Evolutionary conservation across 805 yeast genomes (phyloP).

Genomic region (Maudiozyma barnettii): DNA sequence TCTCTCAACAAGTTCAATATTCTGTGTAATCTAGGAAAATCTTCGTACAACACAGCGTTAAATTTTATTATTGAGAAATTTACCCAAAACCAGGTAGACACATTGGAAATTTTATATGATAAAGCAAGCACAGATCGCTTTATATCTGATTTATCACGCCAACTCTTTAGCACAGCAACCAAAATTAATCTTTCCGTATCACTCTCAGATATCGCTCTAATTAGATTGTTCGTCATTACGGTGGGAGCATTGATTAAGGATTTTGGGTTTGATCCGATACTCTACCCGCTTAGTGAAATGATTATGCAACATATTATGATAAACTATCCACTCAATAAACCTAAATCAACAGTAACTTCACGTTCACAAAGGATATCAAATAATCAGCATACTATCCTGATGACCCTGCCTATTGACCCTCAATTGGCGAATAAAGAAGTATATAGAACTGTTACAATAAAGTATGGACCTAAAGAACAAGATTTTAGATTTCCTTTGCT

Average conservation of each 20-base stretch:
- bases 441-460: slow-evolving; percentile 35
- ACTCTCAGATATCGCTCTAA: neutral
- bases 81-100: neutral
- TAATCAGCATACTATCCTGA: slow-evolving; percentile 6
- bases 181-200: neutral
- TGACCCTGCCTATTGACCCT: slow-evolving; percentile 29
- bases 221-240: neutral
- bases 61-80: slow-evolving; percentile 51
- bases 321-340: neutral
- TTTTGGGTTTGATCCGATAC: slow-evolving; percentile 67
- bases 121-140: neutral
- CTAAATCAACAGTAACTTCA: neutral
- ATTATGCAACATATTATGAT: slow-evolving; percentile 11
- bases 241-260: slow-evolving; percentile 67
- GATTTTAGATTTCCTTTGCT: slow-evolving; percentile 56
- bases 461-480: slow-evolving; percentile 45
- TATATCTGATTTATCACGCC: neutral
- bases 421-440: slow-evolving; percentile 29
- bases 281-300: slow-evolving; percentile 57
- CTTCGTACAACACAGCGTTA: slow-evolving; percentile 36
- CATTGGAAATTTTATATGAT: neutral
- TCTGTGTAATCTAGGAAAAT: slow-evolving; percentile 48
- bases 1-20: slow-evolving; percentile 33
- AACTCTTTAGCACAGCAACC: neutral
- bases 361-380: neutral